These are phyloP conservation scores for Hypocrella siamensis DNA, from an alignment of 2,329 filamentous ascomycete genomes.

Conservation along the genomic window DNA sequence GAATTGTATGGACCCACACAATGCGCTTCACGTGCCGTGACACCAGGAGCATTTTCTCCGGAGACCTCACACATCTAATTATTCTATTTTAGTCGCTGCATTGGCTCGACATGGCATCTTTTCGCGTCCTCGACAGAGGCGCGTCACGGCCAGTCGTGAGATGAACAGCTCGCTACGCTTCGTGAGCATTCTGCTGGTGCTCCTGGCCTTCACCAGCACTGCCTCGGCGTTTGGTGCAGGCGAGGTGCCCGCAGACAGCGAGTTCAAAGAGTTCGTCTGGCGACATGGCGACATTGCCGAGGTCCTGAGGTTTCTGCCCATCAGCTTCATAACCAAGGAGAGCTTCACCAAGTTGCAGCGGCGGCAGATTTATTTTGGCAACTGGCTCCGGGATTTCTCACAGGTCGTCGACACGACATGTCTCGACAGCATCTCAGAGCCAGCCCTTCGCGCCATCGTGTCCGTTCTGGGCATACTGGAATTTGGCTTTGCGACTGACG, in stretches of 20 bases:
- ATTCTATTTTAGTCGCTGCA: too few species aligned
- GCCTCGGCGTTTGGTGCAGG: conserved; percentile 22
- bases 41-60: too few species aligned
- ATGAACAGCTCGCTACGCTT: conserved; percentile 2
- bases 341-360: conserved; percentile 22
- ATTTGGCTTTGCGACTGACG: conserved; percentile 54
- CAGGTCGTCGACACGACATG: conserved; percentile 53
- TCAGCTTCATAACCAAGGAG: conserved; percentile 19
- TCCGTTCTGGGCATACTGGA: conserved; percentile 15
- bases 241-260: conserved; percentile 18
- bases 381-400: conserved; percentile 53
- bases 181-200: conserved; percentile 6
- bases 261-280: conserved; percentile 25
- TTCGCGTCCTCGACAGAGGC: background rate
- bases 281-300: conserved; percentile 23
- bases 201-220: conserved; percentile 13
- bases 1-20: too few species aligned
- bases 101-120: too few species aligned
- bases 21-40: too few species aligned
- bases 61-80: too few species aligned
- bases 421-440: conserved; percentile 14
- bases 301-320: conserved; percentile 19
- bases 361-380: conserved; percentile 20
- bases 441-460: conserved; percentile 13
- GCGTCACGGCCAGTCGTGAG: background rate